Evolutionary conservation across 2,329 filamentous ascomycete genomes (phyloP).

Genomic region (Sordariomycetes sp.): DNA sequence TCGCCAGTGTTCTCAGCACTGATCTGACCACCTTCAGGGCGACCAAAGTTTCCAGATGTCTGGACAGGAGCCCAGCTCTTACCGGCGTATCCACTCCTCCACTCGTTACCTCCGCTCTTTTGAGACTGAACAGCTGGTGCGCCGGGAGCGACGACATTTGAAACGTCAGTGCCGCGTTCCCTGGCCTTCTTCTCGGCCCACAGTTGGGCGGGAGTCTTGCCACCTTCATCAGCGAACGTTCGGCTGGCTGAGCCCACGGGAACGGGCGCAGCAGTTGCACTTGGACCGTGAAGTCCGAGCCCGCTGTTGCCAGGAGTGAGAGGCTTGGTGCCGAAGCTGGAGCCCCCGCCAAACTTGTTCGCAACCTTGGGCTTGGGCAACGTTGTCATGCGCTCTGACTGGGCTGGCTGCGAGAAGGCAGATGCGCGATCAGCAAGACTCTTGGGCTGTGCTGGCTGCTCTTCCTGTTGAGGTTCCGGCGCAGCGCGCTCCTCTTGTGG

Average conservation of each 20-base stretch:
- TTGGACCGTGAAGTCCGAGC: slow-evolving; percentile 52
- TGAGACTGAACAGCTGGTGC: slow-evolving; percentile 50
- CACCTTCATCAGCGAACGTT: slow-evolving; percentile 88
- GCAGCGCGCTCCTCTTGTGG: slow-evolving; percentile 36
- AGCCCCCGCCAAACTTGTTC: slow-evolving; percentile 71
- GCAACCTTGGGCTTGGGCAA: slow-evolving; percentile 92
- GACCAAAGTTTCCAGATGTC: slow-evolving; percentile 57
- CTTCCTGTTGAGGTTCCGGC: slow-evolving; percentile 15
- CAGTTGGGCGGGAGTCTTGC: slow-evolving; percentile 91
- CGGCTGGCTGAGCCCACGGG: slow-evolving; percentile 75
- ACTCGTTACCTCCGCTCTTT: slow-evolving; percentile 61
- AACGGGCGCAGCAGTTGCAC: slow-evolving; percentile 35
- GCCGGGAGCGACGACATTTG: slow-evolving; percentile 32
- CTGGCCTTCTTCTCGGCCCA: slow-evolving; percentile 97
- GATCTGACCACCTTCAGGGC: slow-evolving; percentile 40
- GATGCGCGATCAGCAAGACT: slow-evolving; percentile 68
- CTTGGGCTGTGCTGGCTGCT: slow-evolving; percentile 35
- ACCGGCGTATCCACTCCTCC: slow-evolving; percentile 86
- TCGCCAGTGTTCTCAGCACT: slow-evolving; percentile 50
- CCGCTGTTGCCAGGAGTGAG: slow-evolving; percentile 68
- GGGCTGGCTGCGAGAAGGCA: slow-evolving; percentile 51
- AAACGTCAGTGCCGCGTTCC: slow-evolving; percentile 44
- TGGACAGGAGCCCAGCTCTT: slow-evolving; percentile 86
- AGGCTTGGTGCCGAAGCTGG: slow-evolving; percentile 82
- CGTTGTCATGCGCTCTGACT: slow-evolving; percentile 73